Percentiles rank a stretch among this genome's conserved stretches.
These are phyloP conservation scores for Darksidea phi DNA, from an alignment of 495 filamentous ascomycete genomes.

Conservation along the genomic window DNA sequence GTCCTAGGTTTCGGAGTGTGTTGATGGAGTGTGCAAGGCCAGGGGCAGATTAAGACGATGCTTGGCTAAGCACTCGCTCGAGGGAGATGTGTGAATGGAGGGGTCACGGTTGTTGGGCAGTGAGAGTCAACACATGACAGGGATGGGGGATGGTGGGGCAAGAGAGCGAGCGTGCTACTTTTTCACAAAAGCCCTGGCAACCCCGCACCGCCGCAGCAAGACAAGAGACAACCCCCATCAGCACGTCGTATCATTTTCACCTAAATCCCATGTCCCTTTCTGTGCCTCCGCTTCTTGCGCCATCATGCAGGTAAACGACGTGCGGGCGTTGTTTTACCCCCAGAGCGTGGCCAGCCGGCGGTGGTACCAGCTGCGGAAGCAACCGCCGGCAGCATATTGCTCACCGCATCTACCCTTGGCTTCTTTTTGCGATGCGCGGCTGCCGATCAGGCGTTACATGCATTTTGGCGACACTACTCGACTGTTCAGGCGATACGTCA, in stretches of 20 bases:
- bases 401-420: neutral
- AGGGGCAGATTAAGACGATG: neutral
- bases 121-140: neutral
- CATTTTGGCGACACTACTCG: neutral
- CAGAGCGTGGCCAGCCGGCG: neutral
- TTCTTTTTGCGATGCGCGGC: neutral
- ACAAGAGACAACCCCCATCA: no score
- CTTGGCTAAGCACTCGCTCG: slow-evolving; percentile 8
- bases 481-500: no score
- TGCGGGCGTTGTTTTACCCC: neutral
- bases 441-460: neutral
- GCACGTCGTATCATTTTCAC: neutral
- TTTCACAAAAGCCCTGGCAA: neutral
- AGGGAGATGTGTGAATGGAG: neutral
- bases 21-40: neutral
- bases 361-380: neutral
- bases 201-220: slow-evolving; percentile 2
- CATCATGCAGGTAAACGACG: slow-evolving; percentile 23
- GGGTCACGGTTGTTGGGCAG: neutral
- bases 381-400: neutral
- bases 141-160: neutral
- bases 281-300: slow-evolving; percentile 33
- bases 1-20: neutral
- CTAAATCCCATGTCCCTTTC: neutral
- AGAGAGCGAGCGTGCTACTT: neutral